Evolutionary conservation across 129 eudicot genomes (phyloP), one percentile per base, ranked within the genome.

Genomic region (Lonicera japonica): DNA sequence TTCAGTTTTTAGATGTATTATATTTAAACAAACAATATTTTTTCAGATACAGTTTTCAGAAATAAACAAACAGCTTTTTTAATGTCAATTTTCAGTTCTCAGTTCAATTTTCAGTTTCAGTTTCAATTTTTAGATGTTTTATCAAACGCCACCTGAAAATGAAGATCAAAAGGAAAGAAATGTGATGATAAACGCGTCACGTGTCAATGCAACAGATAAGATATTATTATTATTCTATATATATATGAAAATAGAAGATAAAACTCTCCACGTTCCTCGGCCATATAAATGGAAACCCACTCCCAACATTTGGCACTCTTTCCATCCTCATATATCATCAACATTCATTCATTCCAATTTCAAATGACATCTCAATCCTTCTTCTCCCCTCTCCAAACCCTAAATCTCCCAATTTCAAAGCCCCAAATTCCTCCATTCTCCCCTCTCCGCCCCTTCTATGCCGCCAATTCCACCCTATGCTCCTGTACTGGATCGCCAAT

Each of bases 351-450:
- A 43, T 8, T 43, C 8, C 50, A 8, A 43, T n/a, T n/a, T 10
- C 50, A 43, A n/a, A 80, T 80, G 85, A 63, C 81, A 54, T 75
- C 81, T 47, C 46, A 72, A 71, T 63, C 85, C 16, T 15, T 60
- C 13, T 65, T 72, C 70, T 71, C 76, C 73, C 24, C 72, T 58
- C 60, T 78, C 40, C 78, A 69, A 55, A 21, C 72, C n/a, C 25
- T 70, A 25, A 74, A 71, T 57, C 58, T 29, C 36, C 36, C 51
- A 12, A 45, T 21, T 20, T 54, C 54, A 67, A 29, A 1, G 61
- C 65, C 40, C 6, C 16, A 12, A 11, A 11, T 11, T 43, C 5
- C 66, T 21, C 43, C 11, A 22, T 34, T 16, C 45, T 18, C 23
- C 68, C 25, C 43, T 10, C 13, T 43, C 13, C 16, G 14, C 50